Conservation (phyloP, 2,329 filamentous ascomycete genomes). For the Penicillium sp. region DNA sequence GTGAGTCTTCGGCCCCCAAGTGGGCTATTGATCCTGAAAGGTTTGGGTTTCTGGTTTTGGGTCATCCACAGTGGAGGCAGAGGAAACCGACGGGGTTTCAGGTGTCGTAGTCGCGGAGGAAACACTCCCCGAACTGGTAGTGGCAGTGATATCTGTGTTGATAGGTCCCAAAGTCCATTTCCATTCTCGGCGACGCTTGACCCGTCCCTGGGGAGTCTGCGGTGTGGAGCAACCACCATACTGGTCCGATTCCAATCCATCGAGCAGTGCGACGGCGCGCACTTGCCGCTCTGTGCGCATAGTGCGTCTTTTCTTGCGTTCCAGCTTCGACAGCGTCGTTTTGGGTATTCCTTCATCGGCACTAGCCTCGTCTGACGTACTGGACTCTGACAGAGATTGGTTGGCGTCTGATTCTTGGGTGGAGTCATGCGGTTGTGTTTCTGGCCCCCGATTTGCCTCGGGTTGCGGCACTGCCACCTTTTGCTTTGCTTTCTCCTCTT, state of each 20-base stretch:
- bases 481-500: not conserved
- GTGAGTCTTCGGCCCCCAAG: not conserved
- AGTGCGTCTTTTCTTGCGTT: slow-evolving; percentile 41
- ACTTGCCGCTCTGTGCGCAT: slow-evolving; percentile 37
- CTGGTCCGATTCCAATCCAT: slow-evolving; percentile 49
- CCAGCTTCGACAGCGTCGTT: slow-evolving; percentile 14
- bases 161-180: slow-evolving; percentile 57
- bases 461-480: slow-evolving; percentile 2
- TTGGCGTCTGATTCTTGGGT: slow-evolving; percentile 31
- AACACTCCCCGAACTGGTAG: slow-evolving; percentile 4
- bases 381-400: slow-evolving; percentile 29
- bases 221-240: slow-evolving; percentile 44
- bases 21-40: slow-evolving; percentile 1
- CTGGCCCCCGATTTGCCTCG: slow-evolving; percentile 8
- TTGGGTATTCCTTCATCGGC: slow-evolving; percentile 8
- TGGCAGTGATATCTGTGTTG: slow-evolving; percentile 16
- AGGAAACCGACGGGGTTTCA: not conserved
- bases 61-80: slow-evolving; percentile 3
- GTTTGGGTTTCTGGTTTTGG: slow-evolving; percentile 1
- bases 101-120: slow-evolving; percentile 5
- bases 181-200: slow-evolving; percentile 57
- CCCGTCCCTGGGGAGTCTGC: slow-evolving; percentile 54
- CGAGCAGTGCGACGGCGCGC: slow-evolving; percentile 40
- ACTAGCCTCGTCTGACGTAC: slow-evolving; percentile 32
- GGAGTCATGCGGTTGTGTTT: slow-evolving; percentile 17